phyloP scores from a whole-genome alignment of 768 basidiomycete species.

The Strobilomyces confusus region DNA sequence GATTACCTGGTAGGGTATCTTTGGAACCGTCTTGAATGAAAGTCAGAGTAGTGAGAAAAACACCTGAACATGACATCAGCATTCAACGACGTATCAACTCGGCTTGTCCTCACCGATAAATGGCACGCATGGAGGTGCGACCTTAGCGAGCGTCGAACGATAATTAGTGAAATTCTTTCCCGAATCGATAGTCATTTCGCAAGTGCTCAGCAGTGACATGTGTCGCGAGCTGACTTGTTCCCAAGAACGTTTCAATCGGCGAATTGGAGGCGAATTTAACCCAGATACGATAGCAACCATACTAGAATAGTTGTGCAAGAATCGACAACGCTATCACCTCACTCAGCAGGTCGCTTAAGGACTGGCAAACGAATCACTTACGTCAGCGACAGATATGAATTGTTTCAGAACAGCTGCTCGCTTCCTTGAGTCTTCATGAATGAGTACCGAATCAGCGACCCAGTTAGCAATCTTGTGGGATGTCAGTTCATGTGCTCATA shows the following conservation, averaged over 20 bases:
- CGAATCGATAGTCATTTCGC: constrained; percentile 89
- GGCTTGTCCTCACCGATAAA: constrained; percentile 71
- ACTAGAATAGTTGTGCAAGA: constrained; percentile 91
- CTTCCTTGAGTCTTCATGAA: constrained; percentile 75
- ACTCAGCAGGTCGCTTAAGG: not conserved
- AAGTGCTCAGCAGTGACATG: constrained; percentile 66
- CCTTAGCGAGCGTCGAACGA: constrained; percentile 72
- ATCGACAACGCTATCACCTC: constrained; percentile 72
- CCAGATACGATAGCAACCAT: constrained; percentile 96
- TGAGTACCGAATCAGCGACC: constrained; percentile 84
- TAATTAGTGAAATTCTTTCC: constrained; percentile 95
- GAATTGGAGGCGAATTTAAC: constrained; percentile 89
- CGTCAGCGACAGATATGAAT: constrained; percentile 88
- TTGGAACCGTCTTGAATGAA: constrained; percentile 97
- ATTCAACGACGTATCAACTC: not conserved
- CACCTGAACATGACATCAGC: constrained; percentile 48
- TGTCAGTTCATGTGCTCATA: constrained; percentile 1
- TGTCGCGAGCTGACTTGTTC: constrained; percentile 78
- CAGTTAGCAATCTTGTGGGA: constrained; percentile 79
- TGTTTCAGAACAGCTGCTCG: constrained; percentile 83
- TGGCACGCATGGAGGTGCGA: constrained; percentile 92
- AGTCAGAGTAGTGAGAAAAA: constrained; percentile 94
- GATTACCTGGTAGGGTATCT: constrained; percentile 69
- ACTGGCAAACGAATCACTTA: constrained; percentile 38
- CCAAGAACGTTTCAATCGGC: constrained; percentile 90